Percentiles rank a stretch among this genome's conserved stretches.
phyloP scores from a whole-genome alignment of 148 eudicot genomes.

The Rheum nobile region DNA sequence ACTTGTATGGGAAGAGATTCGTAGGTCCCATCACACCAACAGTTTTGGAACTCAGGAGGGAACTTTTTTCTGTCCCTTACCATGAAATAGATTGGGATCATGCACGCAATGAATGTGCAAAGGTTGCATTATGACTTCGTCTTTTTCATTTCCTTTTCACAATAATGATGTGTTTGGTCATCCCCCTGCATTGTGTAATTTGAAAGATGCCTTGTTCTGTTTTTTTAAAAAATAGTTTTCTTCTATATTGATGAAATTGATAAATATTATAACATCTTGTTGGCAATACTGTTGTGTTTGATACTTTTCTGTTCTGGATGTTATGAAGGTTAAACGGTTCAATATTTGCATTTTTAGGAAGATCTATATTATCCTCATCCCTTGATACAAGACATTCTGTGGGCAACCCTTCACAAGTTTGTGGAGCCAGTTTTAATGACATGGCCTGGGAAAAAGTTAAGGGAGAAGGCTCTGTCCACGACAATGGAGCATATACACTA shows the following conservation, averaged over 20 bases:
- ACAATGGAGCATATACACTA: constrained; percentile 95
- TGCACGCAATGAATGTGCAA: constrained; percentile 92
- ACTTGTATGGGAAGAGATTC: constrained; percentile 90
- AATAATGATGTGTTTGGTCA: not conserved
- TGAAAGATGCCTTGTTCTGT: not conserved
- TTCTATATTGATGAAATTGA: not conserved
- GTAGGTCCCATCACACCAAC: constrained; percentile 93
- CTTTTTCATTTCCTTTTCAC: not conserved
- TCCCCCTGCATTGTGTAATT: not conserved
- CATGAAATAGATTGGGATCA: constrained; percentile 83
- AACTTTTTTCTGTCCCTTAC: constrained; percentile 66
- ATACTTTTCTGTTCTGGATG: not conserved
- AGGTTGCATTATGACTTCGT: constrained; percentile 37
- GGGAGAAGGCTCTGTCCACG: constrained; percentile 69
- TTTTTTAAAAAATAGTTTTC: not conserved
- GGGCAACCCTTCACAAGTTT: constrained; percentile 72
- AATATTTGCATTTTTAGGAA: constrained; percentile 51
- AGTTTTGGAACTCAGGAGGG: constrained; percentile 69
- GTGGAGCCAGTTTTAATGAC: constrained; percentile 71
- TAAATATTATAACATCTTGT: not conserved
- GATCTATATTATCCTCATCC: constrained; percentile 98
- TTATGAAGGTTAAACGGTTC: not conserved
- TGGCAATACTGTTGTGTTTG: not conserved
- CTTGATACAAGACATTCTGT: constrained; percentile 70
- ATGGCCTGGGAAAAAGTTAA: constrained; percentile 84